A percentile compares a stretch with the other conserved stretches of the same genome.
phyloP scores from a whole-genome alignment of 2,329 filamentous ascomycete species.

The Talaromyces amestolkiae region DNA sequence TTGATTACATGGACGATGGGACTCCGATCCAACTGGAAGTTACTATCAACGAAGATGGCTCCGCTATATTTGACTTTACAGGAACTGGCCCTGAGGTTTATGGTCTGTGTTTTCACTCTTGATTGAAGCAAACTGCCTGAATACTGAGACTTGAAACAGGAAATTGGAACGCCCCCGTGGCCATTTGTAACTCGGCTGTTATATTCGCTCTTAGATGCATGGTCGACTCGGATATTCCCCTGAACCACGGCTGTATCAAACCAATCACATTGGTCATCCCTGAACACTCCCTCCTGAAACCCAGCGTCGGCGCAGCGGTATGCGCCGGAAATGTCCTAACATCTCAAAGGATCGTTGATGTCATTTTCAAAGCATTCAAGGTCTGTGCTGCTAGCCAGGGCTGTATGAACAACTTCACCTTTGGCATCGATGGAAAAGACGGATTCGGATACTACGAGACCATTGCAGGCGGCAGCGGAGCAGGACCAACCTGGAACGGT shows the following conservation, averaged over 20 bases:
- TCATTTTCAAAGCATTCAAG: slow-evolving; percentile 35
- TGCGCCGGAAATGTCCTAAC: slow-evolving; percentile 29
- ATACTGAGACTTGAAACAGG: not conserved
- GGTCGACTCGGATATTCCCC: slow-evolving; percentile 12
- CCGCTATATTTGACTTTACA: slow-evolving; percentile 10
- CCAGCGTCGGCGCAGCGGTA: slow-evolving; percentile 25
- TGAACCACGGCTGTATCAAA: slow-evolving; percentile 10
- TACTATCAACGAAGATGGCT: not conserved
- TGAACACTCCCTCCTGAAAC: slow-evolving; percentile 3
- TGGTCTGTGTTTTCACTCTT: not conserved
- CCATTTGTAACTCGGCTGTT: slow-evolving; percentile 8
- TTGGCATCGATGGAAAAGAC: slow-evolving; percentile 25
- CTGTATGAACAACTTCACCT: slow-evolving; percentile 31
- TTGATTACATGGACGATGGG: slow-evolving; percentile 16
- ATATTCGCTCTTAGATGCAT: slow-evolving; percentile 12
- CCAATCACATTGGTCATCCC: slow-evolving; percentile 10
- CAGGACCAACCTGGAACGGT: slow-evolving; percentile 10
- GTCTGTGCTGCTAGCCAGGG: slow-evolving; percentile 29
- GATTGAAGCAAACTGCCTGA: not conserved
- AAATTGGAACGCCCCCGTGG: slow-evolving; percentile 12
- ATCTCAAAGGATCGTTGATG: slow-evolving; percentile 31
- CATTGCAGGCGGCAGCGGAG: slow-evolving; percentile 8
- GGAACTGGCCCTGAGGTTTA: slow-evolving; percentile 15
- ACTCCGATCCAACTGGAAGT: slow-evolving; percentile 11
- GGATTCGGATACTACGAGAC: slow-evolving; percentile 20